Conservation (phyloP, 2,329 filamentous ascomycete species). For the Aspergillus calidoustus region DNA sequence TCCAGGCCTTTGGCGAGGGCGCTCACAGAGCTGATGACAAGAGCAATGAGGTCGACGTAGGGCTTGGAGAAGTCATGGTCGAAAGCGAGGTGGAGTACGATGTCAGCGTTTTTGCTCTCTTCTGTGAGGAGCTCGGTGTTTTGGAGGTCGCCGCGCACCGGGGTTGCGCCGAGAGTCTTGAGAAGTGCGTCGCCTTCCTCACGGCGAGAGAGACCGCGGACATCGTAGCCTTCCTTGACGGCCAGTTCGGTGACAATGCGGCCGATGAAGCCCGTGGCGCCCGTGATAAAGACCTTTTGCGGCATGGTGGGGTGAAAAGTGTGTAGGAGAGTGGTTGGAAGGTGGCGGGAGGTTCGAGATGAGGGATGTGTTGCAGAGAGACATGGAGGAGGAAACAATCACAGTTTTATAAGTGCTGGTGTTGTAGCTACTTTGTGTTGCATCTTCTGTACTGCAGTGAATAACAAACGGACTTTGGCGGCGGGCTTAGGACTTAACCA, state of each 20-base stretch:
- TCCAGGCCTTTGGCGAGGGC: conserved; percentile 41
- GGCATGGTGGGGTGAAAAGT: conserved; percentile 11
- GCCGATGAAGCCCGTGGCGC: conserved; percentile 52
- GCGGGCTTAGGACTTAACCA: not conserved
- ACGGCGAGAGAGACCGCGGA: conserved; percentile 48
- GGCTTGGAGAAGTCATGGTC: conserved; percentile 46
- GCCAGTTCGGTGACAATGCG: conserved; percentile 45
- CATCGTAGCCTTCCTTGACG: conserved; percentile 43
- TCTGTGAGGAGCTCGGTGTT: conserved; percentile 40
- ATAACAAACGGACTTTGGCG: not conserved
- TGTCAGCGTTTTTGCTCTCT: conserved; percentile 40
- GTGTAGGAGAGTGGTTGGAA: not conserved
- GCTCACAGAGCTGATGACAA: conserved; percentile 42
- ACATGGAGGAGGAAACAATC: not conserved
- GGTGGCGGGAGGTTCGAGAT: not conserved
- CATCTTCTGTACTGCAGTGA: too few species aligned
- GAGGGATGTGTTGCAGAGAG: not conserved
- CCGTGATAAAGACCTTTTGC: conserved; percentile 46
- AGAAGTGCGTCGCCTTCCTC: conserved; percentile 36
- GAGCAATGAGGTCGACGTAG: conserved; percentile 30
- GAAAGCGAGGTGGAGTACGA: conserved; percentile 50
- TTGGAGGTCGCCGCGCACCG: conserved; percentile 41
- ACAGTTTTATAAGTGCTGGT: not conserved
- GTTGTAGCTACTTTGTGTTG: not conserved
- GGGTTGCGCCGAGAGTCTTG: conserved; percentile 36